Conservation (phyloP, 192 early-diverging fungal genomes). For the Backusella parvicylindrica region DNA sequence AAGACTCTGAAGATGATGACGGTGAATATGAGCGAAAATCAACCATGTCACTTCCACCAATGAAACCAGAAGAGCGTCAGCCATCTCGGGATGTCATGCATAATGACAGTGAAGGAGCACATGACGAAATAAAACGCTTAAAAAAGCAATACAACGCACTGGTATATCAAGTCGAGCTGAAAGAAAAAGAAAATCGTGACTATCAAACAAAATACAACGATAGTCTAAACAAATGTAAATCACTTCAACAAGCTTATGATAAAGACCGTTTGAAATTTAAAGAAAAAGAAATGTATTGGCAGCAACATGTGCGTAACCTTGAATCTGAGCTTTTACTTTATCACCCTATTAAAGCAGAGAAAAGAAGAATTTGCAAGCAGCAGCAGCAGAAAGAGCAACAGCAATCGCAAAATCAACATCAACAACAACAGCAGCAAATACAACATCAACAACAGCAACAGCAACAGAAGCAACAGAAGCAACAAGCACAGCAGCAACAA, state of each 20-base stretch:
- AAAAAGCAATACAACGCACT: conserved; percentile 1
- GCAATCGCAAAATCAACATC: not conserved
- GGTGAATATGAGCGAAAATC: not conserved
- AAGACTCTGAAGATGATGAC: not conserved
- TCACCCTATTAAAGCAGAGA: not conserved
- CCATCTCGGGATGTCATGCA: conserved; percentile 1
- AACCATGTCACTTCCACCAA: not conserved
- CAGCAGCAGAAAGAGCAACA: not conserved
- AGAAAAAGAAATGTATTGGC: not conserved
- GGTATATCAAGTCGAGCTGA: not conserved
- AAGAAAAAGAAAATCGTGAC: conserved; percentile 1
- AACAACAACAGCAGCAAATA: not conserved
- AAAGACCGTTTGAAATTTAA: not conserved
- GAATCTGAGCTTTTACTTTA: not conserved
- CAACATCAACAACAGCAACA: not conserved
- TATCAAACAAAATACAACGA: not conserved
- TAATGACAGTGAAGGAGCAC: not conserved
- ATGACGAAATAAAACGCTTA: not conserved
- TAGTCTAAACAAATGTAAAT: not conserved
- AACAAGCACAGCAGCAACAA: not conserved
- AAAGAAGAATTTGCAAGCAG: not conserved
- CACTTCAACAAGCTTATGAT: not conserved
- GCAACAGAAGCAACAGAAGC: not conserved
- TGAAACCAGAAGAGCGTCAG: conserved; percentile 4
- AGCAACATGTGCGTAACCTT: not conserved